Base-by-base conservation (phyloP, 768 basidiomycete species). In the Mycena venus region DNA sequence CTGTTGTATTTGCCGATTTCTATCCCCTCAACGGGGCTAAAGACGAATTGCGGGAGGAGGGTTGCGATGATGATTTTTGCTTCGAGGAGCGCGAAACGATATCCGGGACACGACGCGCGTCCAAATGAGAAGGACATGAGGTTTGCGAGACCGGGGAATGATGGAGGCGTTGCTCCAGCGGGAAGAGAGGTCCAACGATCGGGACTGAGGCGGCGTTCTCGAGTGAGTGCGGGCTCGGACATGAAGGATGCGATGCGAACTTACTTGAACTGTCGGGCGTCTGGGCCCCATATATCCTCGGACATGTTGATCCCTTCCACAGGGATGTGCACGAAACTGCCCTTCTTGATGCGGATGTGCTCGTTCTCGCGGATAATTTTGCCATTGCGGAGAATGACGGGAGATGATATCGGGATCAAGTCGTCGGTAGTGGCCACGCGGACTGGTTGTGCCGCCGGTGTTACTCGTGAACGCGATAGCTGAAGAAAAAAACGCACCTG, bases 71-170 rank as follows among this genome's bases (percentile, higher is more conserved):
- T 88, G 40, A 87, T 79, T 78, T 91, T 91, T 70, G 87, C 88
- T 79, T 91, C 87, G 14, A 85, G 76, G 47, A 89, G 79, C 21
- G 86, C 84, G 76, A 90, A 89, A 60, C 85, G 86, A 75, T 83
- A 84, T 4, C 90, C 90, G 2, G 89, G 80, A 75, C 90, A 91
- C 5, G 88, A 85, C 55, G 87, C 85, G 15, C 86, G 85, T 6
- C 89, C 90, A 67, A 88, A 85, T 0, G 88, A 87, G 77, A 91
- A 91, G 8, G 89, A 87, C 89, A 90, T 88, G 32, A 89, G 34
- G 75, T 88, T 87, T 27, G 83, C 86, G 14, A 90, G 77, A 25
- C 90, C 91, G 11, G 89, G 90, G 56, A 87, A 84, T 19, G 79
- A 69, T 4, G 85, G 82, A 7, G 82, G 78, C 21, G 81, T 82